phyloP scores from a whole-genome alignment of 1,284 basidiomycete genomes.

The Cutaneotrichosporon sp. region DNA sequence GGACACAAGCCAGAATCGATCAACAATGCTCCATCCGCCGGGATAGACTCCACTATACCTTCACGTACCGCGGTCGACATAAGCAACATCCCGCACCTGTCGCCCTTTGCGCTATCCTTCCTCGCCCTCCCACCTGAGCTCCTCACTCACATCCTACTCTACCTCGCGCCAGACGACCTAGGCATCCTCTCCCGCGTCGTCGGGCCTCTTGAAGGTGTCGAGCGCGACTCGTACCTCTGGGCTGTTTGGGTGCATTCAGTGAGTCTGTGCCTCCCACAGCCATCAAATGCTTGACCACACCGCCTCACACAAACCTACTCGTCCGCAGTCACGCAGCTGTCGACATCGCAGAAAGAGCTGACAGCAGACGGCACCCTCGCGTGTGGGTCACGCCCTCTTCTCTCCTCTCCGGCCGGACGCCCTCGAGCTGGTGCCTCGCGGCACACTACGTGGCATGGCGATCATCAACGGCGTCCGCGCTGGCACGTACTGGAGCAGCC shows the following conservation, averaged over 20 bases:
- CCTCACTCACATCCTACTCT: constrained; percentile 29
- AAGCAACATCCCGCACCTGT: neutral
- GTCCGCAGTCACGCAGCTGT: neutral
- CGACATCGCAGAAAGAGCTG: neutral
- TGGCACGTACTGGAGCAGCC: constrained; percentile 28
- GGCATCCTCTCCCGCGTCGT: constrained; percentile 29
- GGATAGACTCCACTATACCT: neutral
- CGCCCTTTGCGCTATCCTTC: constrained; percentile 22
- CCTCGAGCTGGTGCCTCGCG: constrained; percentile 29
- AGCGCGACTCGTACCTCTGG: constrained; percentile 28
- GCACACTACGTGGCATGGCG: constrained; percentile 31
- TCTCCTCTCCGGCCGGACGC: constrained; percentile 31
- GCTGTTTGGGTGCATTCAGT: constrained; percentile 27
- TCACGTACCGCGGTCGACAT: neutral
- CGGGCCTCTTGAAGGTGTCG: constrained; percentile 25
- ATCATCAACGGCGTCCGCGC: constrained; percentile 25
- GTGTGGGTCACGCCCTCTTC: constrained; percentile 27
- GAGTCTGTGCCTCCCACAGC: constrained; percentile 7
- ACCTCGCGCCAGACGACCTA: constrained; percentile 33
- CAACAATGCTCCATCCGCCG: neutral
- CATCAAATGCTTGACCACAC: neutral
- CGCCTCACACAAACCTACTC: neutral
- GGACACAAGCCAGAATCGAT: neutral
- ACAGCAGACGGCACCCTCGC: constrained; percentile 29
- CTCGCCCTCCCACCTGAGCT: constrained; percentile 30